Evolutionary conservation across 1,284 basidiomycete species (phyloP).

Genomic region (Heterobasidion occidentale): DNA sequence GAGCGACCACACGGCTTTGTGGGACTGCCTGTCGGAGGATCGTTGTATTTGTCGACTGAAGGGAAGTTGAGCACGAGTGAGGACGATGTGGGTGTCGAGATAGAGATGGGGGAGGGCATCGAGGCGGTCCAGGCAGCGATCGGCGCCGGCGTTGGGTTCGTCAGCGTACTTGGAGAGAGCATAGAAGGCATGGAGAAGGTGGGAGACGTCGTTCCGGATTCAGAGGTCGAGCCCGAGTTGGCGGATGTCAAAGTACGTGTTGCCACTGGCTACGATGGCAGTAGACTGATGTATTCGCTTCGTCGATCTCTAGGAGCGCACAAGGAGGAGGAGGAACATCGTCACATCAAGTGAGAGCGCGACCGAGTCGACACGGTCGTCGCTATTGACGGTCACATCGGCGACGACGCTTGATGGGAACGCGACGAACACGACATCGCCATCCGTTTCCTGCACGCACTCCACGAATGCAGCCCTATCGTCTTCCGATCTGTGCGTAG

Average conservation of each 20-base stretch:
- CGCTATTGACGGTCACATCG: too few species aligned
- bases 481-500: too few species aligned
- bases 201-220: constrained; percentile 8
- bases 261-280: too few species aligned
- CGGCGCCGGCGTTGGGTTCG: background rate
- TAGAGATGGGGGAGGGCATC: background rate
- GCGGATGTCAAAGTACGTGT: constrained; percentile 6
- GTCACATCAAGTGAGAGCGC: too few species aligned
- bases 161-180: background rate
- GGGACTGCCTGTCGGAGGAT: too few species aligned
- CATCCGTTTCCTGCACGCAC: too few species aligned
- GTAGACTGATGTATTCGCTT: background rate
- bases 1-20: too few species aligned
- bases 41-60: background rate
- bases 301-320: background rate
- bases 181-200: background rate
- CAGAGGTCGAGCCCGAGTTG: constrained; percentile 10
- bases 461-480: too few species aligned
- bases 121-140: background rate
- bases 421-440: too few species aligned
- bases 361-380: too few species aligned
- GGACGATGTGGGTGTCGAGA: background rate
- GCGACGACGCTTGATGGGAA: too few species aligned
- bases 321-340: too few species aligned
- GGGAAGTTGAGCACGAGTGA: background rate